Base-by-base conservation (phyloP, 2,329 filamentous ascomycete genomes). In the Sporothrix luriei region DNA sequence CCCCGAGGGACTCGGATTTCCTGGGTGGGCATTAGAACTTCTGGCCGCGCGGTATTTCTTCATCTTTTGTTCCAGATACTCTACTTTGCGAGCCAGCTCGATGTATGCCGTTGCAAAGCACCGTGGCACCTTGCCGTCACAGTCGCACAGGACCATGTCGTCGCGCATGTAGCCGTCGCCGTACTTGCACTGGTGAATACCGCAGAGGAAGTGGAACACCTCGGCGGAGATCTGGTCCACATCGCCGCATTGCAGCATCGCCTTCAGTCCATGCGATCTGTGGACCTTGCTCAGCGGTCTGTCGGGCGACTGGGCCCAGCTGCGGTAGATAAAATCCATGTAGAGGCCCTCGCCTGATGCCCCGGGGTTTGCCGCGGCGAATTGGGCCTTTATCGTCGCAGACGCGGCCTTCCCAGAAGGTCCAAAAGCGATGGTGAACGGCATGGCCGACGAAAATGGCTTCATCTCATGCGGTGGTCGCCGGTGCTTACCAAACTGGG, bases 61-160 rank as follows among this genome's bases (percentile, higher is more conserved):
- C 49, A 48, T 14, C 26, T 55, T 52, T 5, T 57, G 10, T 57
- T 68, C 68, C 33, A 66, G n/a, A 4, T 38, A 33, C 38, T 49
- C 40, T 6, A 33, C n/a, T 14, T 46, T 65, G 38, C 67, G 59
- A 1, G 52, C 52, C 51, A 69, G 61, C 40, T 64, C 68, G 24
- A 70, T 46, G 24, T 67, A 71, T 1, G 38, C 66, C 1, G 67
- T 46, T 19, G 68, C 46, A 24, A 72, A 62, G 46, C 71, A 73
- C 6, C 21, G 2, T 0, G 72, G 67, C 46, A 71, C 48, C 9
- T 33, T 38, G 49, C 71, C 69, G 51, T 69, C 57, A 68, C 75
- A 76, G 13, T 73, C 71, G 52, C 73, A 73, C 71, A 73, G 70
- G 13, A 55, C 19, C 4, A 71, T 29, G 54, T 73, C 72, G 54